phyloP scores from a whole-genome alignment of 805 yeast species.

The Candida namnaoensis region DNA sequence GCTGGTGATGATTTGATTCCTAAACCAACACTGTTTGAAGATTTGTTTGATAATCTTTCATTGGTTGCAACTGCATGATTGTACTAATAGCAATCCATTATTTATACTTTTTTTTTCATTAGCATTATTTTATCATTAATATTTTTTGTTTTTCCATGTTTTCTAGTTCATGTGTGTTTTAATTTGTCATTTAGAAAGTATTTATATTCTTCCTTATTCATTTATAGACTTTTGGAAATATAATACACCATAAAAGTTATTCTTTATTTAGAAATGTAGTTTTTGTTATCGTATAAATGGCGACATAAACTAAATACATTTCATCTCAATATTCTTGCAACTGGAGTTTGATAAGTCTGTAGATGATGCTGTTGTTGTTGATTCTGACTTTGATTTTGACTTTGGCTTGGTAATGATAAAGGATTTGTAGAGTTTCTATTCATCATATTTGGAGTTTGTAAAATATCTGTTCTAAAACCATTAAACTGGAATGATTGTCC shows the following conservation, averaged over 20 bases:
- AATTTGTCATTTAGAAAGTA: too few relatives aligned
- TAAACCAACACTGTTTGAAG: conserved; percentile 39
- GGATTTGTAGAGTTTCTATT: neutral
- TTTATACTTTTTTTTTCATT: too few relatives aligned
- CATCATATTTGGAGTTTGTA: neutral
- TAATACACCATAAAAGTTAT: neutral
- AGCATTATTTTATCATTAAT: too few relatives aligned
- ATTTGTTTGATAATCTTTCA: conserved; percentile 15
- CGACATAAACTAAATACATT: too few relatives aligned
- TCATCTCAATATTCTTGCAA: neutral
- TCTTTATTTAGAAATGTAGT: too few relatives aligned
- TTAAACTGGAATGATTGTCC: too few relatives aligned
- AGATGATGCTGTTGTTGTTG: neutral
- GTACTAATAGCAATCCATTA: neutral
- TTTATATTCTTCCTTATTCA: too few relatives aligned
- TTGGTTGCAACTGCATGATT: neutral
- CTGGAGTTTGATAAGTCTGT: conserved; percentile 1
- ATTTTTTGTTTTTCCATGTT: too few relatives aligned
- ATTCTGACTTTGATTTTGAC: neutral
- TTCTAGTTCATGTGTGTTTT: too few relatives aligned
- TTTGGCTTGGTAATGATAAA: neutral
- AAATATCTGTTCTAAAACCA: neutral
- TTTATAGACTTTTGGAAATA: neutral
- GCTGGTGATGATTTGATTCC: conserved; percentile 33
- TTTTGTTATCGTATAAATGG: too few relatives aligned